These are phyloP conservation scores for Petunia secreta DNA, from an alignment of 257 asterid genomes.

Conservation along the genomic window DNA sequence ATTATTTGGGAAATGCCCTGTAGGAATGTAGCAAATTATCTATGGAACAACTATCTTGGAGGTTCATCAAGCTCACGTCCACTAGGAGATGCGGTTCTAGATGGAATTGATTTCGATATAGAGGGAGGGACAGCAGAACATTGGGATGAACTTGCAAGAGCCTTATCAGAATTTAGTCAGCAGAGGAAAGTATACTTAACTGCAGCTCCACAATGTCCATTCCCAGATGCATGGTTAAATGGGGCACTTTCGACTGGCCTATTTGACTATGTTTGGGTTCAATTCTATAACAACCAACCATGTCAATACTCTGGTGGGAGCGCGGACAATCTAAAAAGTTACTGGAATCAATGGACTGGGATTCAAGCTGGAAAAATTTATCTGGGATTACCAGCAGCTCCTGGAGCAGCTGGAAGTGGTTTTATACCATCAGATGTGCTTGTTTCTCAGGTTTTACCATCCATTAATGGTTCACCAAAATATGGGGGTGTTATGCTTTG, in stretches of 20 bases:
- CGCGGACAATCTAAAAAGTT: constrained; percentile 35
- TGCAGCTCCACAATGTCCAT: constrained; percentile 84
- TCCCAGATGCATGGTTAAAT: constrained; percentile 57
- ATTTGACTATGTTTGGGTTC: constrained; percentile 75
- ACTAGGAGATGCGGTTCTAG: constrained; percentile 58
- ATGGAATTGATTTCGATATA: constrained; percentile 72
- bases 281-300: constrained; percentile 67
- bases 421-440: constrained; percentile 55
- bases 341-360: constrained; percentile 59
- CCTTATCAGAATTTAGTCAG: constrained; percentile 37
- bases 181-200: constrained; percentile 44
- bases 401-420: constrained; percentile 71
- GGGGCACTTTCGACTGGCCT: constrained; percentile 52
- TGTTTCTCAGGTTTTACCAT: constrained; percentile 53
- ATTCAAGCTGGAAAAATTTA: constrained; percentile 51
- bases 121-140: constrained; percentile 55
- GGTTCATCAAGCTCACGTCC: constrained; percentile 58
- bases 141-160: constrained; percentile 54
- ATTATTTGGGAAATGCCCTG: neutral
- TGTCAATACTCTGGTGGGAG: constrained; percentile 57
- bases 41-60: constrained; percentile 70
- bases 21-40: constrained; percentile 41
- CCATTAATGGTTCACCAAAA: constrained; percentile 44
- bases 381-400: constrained; percentile 63
- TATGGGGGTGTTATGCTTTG: constrained; percentile 88